phyloP scores from a whole-genome alignment of 1,284 basidiomycete genomes.

The Ceratobasidium sp. region DNA sequence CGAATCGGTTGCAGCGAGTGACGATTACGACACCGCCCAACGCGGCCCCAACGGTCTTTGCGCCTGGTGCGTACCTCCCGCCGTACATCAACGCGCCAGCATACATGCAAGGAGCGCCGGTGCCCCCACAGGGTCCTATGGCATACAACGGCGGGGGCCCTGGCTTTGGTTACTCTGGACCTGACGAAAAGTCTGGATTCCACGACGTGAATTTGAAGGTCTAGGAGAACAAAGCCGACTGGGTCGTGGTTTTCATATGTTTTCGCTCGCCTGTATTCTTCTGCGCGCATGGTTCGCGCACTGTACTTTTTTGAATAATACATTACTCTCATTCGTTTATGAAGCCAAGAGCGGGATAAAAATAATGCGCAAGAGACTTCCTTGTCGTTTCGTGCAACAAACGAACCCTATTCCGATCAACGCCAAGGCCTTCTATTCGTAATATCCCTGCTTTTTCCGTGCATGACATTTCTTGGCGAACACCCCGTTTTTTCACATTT shows the following conservation, averaged over 20 bases:
- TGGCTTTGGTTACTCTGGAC: conserved; percentile 7
- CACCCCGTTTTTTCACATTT: neutral
- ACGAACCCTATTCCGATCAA: neutral
- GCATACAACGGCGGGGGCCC: conserved; percentile 35
- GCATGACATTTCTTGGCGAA: neutral
- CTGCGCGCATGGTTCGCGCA: conserved; percentile 10
- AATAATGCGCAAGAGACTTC: neutral
- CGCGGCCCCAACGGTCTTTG: conserved; percentile 8
- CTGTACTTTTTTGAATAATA: neutral
- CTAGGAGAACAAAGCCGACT: too few relatives aligned
- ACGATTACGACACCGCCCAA: conserved; percentile 18
- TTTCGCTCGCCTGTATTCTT: neutral
- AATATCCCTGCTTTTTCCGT: neutral
- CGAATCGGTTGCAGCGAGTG: conserved; percentile 4
- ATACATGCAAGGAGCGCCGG: conserved; percentile 1
- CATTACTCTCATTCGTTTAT: neutral
- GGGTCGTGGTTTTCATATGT: neutral
- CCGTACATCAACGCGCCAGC: conserved; percentile 36
- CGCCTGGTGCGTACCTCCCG: conserved; percentile 20
- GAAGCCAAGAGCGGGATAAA: neutral
- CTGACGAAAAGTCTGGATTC: conserved; percentile 35
- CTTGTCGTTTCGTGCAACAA: neutral
- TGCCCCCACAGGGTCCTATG: conserved; percentile 11
- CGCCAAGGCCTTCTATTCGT: neutral
- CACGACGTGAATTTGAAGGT: conserved; percentile 32